Conservation (phyloP, 768 basidiomycete species). For the Lepiota brunneoincarnata region DNA sequence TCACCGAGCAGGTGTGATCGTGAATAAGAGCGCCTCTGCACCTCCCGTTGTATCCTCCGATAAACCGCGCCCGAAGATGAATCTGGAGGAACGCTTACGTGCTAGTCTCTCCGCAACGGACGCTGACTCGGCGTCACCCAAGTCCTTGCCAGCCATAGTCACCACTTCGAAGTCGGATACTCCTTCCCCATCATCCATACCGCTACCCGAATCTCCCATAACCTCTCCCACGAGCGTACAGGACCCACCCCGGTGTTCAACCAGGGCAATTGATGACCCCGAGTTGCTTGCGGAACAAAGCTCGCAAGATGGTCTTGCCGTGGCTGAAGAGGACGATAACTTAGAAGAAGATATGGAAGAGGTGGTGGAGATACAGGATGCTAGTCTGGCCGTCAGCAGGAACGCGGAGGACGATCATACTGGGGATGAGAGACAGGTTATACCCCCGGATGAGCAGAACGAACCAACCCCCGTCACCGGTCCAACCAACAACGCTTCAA, state of each 20-base stretch:
- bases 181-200: conserved; percentile 39
- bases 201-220: conserved; percentile 41
- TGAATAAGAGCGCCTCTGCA: conserved; percentile 13
- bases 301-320: background rate
- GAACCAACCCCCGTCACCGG: no score
- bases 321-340: background rate
- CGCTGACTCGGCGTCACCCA: background rate
- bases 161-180: conserved; percentile 22
- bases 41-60: conserved; percentile 12
- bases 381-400: background rate
- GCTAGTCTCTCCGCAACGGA: conserved; percentile 19
- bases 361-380: background rate
- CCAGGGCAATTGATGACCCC: background rate
- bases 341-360: no score
- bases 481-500: no score
- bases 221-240: conserved; percentile 16
- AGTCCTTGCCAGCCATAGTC: conserved; percentile 2
- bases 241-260: background rate
- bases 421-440: no score
- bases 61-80: conserved; percentile 42
- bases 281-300: background rate
- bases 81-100: conserved; percentile 75
- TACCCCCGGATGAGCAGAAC: no score
- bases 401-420: no score
- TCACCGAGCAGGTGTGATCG: conserved; percentile 39